Conservation (phyloP, 1,284 basidiomycete genomes). For the Mycosarcoma maydis region DNA sequence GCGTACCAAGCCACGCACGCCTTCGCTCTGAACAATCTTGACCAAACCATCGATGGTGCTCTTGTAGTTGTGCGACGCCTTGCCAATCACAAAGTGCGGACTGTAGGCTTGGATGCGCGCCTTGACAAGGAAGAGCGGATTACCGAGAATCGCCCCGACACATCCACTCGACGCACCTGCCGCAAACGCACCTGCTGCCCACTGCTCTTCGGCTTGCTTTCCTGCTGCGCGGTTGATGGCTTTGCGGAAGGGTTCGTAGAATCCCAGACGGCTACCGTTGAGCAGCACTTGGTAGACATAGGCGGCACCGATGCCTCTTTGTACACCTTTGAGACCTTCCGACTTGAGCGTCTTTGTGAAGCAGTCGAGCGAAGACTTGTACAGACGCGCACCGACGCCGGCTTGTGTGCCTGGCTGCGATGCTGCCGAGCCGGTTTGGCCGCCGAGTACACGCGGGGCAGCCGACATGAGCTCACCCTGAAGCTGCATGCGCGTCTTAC, state of each 20-base stretch:
- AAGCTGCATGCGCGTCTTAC: conserved; percentile 65
- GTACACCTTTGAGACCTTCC: conserved; percentile 88
- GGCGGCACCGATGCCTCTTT: conserved; percentile 88
- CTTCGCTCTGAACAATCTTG: conserved; percentile 82
- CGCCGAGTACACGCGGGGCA: conserved; percentile 35
- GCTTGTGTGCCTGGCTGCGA: conserved; percentile 31
- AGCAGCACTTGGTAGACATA: conserved; percentile 77
- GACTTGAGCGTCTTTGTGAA: conserved; percentile 87
- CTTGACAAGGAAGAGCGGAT: conserved; percentile 94
- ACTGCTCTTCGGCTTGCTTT: conserved; percentile 75
- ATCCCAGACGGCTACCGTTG: conserved; percentile 93
- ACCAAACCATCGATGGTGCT: conserved; percentile 81
- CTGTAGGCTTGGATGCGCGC: conserved; percentile 87
- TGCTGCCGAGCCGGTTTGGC: conserved; percentile 35
- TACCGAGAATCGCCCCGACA: conserved; percentile 88
- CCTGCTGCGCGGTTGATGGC: conserved; percentile 78
- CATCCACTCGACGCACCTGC: conserved; percentile 90
- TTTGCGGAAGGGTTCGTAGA: conserved; percentile 91
- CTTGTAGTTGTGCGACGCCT: conserved; percentile 90
- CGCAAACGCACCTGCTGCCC: conserved; percentile 69
- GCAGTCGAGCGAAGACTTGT: conserved; percentile 87
- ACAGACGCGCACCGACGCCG: conserved; percentile 70
- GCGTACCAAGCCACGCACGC: conserved; percentile 80
- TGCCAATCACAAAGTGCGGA: conserved; percentile 87
- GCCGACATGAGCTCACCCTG: conserved; percentile 60